Evolutionary conservation across 2,329 filamentous ascomycete species (phyloP), one percentile per base, ranked within the genome.

Genomic region (Colletotrichum coccodes): DNA sequence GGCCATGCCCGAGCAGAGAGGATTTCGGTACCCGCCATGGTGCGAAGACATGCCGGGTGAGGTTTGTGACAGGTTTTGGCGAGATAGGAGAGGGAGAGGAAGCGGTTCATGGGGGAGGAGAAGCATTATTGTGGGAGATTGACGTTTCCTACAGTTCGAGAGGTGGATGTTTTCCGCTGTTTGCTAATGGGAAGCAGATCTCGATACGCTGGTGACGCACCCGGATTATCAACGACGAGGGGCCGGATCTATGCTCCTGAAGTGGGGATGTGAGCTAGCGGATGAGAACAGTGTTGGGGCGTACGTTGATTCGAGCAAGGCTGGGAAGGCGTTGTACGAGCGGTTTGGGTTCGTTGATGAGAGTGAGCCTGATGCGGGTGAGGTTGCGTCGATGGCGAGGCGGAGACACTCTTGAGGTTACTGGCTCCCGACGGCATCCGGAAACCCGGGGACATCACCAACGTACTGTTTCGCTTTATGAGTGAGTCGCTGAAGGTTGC

Each of bases 191-290:
- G n/a, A 11, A 2, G 6, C 12, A 69, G 74, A 75, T 58, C 70
- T 76, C 1, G 74, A 76, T 42, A 76, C 74, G 0, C 34, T 76
- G 3, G 74, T 58, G 2, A 76, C 74, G 0, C 74, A 75, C 32
- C 74, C 73, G 0, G 73, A 75, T 1, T 76, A 76, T 14, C 74
- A 75, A 42, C 68, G 74, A 3, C 70, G 70, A n/a, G 74, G 74
- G 14, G 70, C 69, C 4, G 73, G 73, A 1, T 74, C 72, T 3
- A 71, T 75, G 72, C 70, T 76, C 1, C 64, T 76, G 8, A 50
- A 63, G 54, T 76, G 73, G 68, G 73, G 74, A 1, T 75, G 74
- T 12, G 68, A 75, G 11, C 60, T 74, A 6, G 74, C 73, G 0
- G 74, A 76, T 6, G 40, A 64, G 8, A 23, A 74, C 1, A 53